Base-by-base conservation (phyloP, 1,139 yeast species). In the Suhomyces bokatorum region DNA sequence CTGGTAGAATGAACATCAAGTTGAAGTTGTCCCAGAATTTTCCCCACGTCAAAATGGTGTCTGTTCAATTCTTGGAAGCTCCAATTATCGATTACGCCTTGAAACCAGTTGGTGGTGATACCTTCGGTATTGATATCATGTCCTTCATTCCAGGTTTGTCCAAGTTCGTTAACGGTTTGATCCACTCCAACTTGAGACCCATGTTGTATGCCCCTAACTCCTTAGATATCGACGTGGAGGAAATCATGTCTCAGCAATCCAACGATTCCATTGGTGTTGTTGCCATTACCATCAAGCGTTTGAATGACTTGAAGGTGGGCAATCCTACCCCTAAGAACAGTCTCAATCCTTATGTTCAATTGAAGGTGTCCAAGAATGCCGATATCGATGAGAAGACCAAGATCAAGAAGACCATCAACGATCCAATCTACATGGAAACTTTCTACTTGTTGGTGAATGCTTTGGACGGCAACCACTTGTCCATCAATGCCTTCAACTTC, bases 71-170 rank as follows among this genome's bases (percentile, higher is more conserved):
- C 56, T 70, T 86, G 58, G 93, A 86, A 62, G 85, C 91, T 22
- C 93, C 95, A 34, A 72, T 76, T 17, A 84, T 86, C 58, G 91
- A 84, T 60, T 86, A 85, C 61, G 84, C 83, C 16, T 77, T 87
- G 67, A 86, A 86, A 59, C 95, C 95, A n/a, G 85, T 86, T 44
- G 93, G 93, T 62, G 95, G 95, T 67, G 91, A 86, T 60, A 83
- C 90, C 14, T 75, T 86, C 49, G 95, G 95, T 51, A 62, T 87
- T 44, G 95, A 87, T 68, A 79, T 87, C 51, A 87, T 87, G 95
- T 82, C 91, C 1, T 75, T 85, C 54, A 77, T 87, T 52, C 95
- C 95, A 4, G 93, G 93, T 49, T 78, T 87, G 58, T 77, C 88
- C 30, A 71, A 81, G n/a, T 81, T 85, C 58, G 90, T 87, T 44